Base-by-base conservation (phyloP, 2,329 filamentous ascomycete species). In the Elsinoe ampelina region DNA sequence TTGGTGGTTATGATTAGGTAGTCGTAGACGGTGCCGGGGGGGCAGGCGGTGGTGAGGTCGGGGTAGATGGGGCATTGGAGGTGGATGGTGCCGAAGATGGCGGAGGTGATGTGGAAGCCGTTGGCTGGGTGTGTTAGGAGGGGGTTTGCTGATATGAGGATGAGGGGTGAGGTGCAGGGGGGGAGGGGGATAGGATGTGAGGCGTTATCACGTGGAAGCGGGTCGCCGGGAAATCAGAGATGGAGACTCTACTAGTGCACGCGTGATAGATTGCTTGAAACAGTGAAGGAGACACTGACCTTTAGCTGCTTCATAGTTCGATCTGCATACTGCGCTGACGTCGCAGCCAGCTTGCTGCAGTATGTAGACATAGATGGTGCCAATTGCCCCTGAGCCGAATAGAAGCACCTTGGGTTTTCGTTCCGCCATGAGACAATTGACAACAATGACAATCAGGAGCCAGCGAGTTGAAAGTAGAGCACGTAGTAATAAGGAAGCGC, bases 1-100 rank as follows among this genome's bases (percentile, higher is more conserved):
- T 79, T 79, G 57, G 69, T 72, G 30, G 68, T 71, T 36, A 78
- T 70, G 10, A 79, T 57, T n/a, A 79, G 62, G 62, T 73, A 78
- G 63, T 79, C 75, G 62, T 71, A 78, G 1, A 67, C 63, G 2
- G 30, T 22, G 26, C 61, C 22, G 41, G 59, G 19, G 56, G 36
- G 10, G 59, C 64, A 66, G 22, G 70, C 73, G 63, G 74, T 71
- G 19, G 62, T 58, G 20, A 69, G 70, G 42, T 63, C 62, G 5
- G 64, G 63, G 1, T 70, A 71, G 22, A 74, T 66, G 5, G 64
- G 61, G 11, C 72, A 71, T 1, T 51, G 61, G 59, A 72, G 67
- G 26, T 67, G 63, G 5, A 74, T 66, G 17, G 61, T 57, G 22
- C 66, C 65, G 55, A 71, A 74, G 17, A 70, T 62, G 3, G 64